phyloP scores from a whole-genome alignment of 345 rosid genomes.

The Atalantia buxifolia region DNA sequence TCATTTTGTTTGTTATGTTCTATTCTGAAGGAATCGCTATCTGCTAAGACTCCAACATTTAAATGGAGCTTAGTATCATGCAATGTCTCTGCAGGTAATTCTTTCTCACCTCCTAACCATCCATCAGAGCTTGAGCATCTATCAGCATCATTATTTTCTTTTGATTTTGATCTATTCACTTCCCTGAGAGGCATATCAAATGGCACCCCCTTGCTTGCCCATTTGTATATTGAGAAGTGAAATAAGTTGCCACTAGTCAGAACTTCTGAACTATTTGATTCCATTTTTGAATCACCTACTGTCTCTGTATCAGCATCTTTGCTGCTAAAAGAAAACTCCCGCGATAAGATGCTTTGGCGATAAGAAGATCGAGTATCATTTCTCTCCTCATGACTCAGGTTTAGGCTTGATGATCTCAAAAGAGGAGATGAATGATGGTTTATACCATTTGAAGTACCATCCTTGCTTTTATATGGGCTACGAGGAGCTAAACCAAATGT shows the following conservation, averaged over 20 bases:
- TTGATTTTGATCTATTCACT: constrained; percentile 33
- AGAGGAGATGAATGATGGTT: constrained; percentile 37
- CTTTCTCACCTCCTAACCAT: constrained; percentile 24
- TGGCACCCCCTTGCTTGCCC: constrained; percentile 78
- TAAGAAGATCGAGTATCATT: constrained; percentile 14
- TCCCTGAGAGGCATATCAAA: constrained; percentile 40
- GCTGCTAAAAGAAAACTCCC: constrained; percentile 21
- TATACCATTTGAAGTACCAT: constrained; percentile 24
- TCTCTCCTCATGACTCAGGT: constrained; percentile 28
- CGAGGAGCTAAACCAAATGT: constrained; percentile 45
- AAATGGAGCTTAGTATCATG: constrained; percentile 4
- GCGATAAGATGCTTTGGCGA: constrained; percentile 32
- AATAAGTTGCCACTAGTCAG: constrained; percentile 32
- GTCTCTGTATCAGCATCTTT: constrained; percentile 27
- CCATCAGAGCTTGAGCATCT: constrained; percentile 29
- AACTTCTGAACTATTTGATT: constrained; percentile 29
- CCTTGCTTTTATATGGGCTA: constrained; percentile 38
- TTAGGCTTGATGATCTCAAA: constrained; percentile 45
- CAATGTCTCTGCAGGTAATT: constrained; percentile 10
- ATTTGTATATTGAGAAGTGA: constrained; percentile 91
- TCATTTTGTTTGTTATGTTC: constrained; percentile 17
- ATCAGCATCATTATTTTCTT: constrained; percentile 37
- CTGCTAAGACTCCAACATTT: constrained; percentile 5
- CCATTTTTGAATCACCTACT: constrained; percentile 19
- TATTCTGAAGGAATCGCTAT: constrained; percentile 6